Evolutionary conservation across 805 yeast species (phyloP).

Genomic region (Saccharomycodes ludwigii): DNA sequence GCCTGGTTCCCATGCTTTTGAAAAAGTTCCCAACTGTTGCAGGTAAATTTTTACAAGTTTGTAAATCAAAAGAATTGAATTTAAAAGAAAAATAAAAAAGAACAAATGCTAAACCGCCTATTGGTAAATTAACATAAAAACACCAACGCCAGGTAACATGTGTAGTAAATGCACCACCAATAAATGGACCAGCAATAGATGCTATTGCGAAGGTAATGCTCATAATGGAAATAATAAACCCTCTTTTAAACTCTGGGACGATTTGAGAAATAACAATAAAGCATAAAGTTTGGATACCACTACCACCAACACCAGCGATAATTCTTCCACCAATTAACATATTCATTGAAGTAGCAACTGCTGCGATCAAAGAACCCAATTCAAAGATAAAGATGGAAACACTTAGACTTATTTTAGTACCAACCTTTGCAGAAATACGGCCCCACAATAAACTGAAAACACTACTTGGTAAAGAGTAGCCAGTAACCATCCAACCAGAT

Average conservation of each 20-base stretch:
- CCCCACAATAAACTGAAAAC: conserved; percentile 47
- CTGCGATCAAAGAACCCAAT: conserved; percentile 50
- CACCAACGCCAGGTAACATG: conserved; percentile 67
- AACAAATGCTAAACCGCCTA: conserved; percentile 35
- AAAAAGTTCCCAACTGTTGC: background rate
- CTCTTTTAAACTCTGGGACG: conserved; percentile 17
- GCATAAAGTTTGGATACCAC: conserved; percentile 48
- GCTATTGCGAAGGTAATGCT: conserved; percentile 33
- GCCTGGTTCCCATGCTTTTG: background rate
- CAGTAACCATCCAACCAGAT: conserved; percentile 48
- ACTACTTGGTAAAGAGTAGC: conserved; percentile 42
- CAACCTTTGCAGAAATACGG: conserved; percentile 40
- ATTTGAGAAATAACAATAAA: conserved; percentile 37
- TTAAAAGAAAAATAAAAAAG: conserved; percentile 11
- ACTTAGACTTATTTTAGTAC: conserved; percentile 39
- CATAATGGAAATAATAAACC: conserved; percentile 13
- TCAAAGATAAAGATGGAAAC: conserved; percentile 42
- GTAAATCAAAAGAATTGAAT: too few relatives aligned
- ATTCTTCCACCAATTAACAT: conserved; percentile 62
- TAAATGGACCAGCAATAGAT: conserved; percentile 46
- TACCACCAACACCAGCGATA: conserved; percentile 60
- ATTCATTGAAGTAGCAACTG: conserved; percentile 40
- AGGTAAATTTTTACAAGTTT: too few relatives aligned
- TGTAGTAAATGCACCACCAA: conserved; percentile 55
- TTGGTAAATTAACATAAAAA: conserved; percentile 56